phyloP scores from a whole-genome alignment of 2,329 filamentous ascomycete genomes.

The Aureobasidium sp. region DNA sequence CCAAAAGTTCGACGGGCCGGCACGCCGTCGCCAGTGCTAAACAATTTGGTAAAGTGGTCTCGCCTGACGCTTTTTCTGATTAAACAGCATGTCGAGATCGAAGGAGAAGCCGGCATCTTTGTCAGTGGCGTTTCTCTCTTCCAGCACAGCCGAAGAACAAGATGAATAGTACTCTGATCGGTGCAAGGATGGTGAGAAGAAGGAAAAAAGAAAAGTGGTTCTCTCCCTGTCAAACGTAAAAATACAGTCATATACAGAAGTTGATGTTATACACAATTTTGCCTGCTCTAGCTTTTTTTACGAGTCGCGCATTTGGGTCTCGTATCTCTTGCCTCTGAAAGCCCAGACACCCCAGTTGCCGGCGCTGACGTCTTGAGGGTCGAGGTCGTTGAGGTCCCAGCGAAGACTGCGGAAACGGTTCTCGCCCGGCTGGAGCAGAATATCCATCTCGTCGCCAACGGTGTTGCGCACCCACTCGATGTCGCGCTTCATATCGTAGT shows the following conservation, averaged over 20 bases:
- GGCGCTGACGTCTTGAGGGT: slow-evolving; percentile 87
- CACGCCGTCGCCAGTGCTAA: not conserved
- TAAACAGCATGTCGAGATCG: not conserved
- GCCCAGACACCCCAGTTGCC: slow-evolving; percentile 98
- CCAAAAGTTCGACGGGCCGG: slow-evolving; percentile 1
- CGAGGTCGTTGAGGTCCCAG: slow-evolving; percentile 95
- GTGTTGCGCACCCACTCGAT: slow-evolving; percentile 83
- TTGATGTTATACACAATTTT: slow-evolving; percentile 6
- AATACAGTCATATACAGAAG: slow-evolving; percentile 10
- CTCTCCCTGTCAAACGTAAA: not conserved
- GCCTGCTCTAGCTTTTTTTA: not conserved
- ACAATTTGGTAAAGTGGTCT: not conserved
- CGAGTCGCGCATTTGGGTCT: slow-evolving; percentile 36
- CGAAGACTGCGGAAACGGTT: slow-evolving; percentile 87
- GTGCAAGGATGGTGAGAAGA: not conserved
- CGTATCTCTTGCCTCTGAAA: slow-evolving; percentile 93
- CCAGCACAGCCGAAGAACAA: not conserved
- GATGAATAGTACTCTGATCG: not conserved
- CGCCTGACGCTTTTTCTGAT: not conserved
- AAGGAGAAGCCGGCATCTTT: not conserved
- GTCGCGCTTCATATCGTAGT: slow-evolving; percentile 89
- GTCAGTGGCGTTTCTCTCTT: not conserved
- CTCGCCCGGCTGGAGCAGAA: slow-evolving; percentile 85
- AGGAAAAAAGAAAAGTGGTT: not conserved
- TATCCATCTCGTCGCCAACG: slow-evolving; percentile 81